Conservation (phyloP, 768 basidiomycete genomes). For the Xanthoconium purpureum region DNA sequence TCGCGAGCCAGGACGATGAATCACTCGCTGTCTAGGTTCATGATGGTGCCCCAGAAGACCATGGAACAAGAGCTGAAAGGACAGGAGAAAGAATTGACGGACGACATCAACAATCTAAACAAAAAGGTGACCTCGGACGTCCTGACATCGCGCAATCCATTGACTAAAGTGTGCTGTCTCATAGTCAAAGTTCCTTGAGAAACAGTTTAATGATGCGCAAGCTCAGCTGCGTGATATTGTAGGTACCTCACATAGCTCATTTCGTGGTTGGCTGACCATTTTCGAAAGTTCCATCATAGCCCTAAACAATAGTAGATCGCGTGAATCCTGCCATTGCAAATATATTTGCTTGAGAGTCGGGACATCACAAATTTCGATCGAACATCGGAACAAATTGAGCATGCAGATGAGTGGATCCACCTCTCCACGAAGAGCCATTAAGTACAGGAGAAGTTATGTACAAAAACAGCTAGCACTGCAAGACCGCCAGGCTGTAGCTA, state of each 20-base stretch:
- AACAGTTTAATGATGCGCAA: constrained; percentile 90
- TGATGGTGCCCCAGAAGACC: constrained; percentile 75
- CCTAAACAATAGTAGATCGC: constrained; percentile 22
- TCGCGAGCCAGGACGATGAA: not conserved
- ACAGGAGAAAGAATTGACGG: constrained; percentile 80
- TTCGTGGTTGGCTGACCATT: constrained; percentile 4
- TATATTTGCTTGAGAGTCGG: constrained; percentile 3
- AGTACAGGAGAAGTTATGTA: not conserved
- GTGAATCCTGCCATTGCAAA: constrained; percentile 3
- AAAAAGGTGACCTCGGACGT: constrained; percentile 67
- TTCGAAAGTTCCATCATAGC: constrained; percentile 30
- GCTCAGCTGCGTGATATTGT: constrained; percentile 83
- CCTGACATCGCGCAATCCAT: not conserved
- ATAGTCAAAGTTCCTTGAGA: constrained; percentile 88
- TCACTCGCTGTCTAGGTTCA: constrained; percentile 59
- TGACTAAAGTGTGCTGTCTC: not conserved
- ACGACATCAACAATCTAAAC: constrained; percentile 75
- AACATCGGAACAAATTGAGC: not conserved
- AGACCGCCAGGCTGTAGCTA: constrained; percentile 5
- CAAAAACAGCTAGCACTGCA: not conserved
- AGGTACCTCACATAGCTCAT: constrained; percentile 22
- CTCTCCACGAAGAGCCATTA: not conserved
- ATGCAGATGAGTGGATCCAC: not conserved
- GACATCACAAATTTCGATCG: too few species aligned
- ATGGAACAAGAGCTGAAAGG: constrained; percentile 74